These are phyloP conservation scores for Discostella pseudostelligera DNA, from an alignment of 108 stramenopile species.

Conservation along the genomic window DNA sequence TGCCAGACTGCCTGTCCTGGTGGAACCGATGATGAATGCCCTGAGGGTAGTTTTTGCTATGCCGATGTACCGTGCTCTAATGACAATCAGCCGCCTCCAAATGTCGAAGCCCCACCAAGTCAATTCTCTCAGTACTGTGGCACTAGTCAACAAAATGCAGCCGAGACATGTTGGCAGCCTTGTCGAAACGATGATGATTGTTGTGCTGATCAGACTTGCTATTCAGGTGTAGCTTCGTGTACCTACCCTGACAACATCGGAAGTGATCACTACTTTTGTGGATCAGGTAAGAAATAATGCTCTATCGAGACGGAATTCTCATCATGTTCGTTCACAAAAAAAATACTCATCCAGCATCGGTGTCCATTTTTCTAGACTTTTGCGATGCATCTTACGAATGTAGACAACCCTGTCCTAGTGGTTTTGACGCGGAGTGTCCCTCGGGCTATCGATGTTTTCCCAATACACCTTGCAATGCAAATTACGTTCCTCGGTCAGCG, in stretches of 20 bases:
- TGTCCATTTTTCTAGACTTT: constrained; percentile 20
- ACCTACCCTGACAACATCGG: constrained; percentile 18
- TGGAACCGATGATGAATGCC: constrained; percentile 64
- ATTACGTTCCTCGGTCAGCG: background rate
- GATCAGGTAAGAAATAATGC: constrained; percentile 20
- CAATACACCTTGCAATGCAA: constrained; percentile 50
- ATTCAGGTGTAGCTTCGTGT: constrained; percentile 17
- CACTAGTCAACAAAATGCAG: constrained; percentile 12
- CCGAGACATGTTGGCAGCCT: constrained; percentile 41
- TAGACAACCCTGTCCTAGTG: constrained; percentile 60
- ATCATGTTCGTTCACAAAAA: background rate
- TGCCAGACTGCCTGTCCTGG: constrained; percentile 66
- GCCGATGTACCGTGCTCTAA: constrained; percentile 74
- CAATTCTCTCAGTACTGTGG: constrained; percentile 23
- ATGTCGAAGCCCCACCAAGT: constrained; percentile 9
- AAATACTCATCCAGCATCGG: background rate
- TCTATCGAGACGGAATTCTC: background rate
- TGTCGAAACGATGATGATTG: constrained; percentile 40
- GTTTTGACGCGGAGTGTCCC: constrained; percentile 60
- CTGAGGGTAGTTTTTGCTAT: constrained; percentile 63
- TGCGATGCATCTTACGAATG: constrained; percentile 39
- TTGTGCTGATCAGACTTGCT: constrained; percentile 39
- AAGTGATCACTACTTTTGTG: constrained; percentile 41
- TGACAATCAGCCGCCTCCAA: background rate
- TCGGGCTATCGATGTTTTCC: constrained; percentile 67